Base-by-base conservation (phyloP, 192 early-diverging fungal species). In the Backusella westeae region DNA sequence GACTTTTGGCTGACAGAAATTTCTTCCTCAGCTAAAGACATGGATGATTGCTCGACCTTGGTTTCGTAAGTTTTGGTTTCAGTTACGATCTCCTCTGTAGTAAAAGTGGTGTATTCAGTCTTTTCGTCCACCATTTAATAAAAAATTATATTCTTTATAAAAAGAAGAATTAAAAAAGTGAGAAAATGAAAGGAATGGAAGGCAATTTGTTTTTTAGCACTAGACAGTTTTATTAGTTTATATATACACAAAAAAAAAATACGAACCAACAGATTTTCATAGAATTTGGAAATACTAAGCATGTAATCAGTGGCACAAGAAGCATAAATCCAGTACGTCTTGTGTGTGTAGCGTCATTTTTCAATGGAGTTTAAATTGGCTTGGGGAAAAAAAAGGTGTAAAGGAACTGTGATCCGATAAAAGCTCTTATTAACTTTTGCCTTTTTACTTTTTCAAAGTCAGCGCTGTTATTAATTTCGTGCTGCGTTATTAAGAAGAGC, bases 81-180 rank as follows among this genome's bases (percentile, higher is more conserved):
- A 10, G 69, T 42, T 12, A 70, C 41, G n/a, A 41, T 36, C 34
- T 72, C 71, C n/a, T 72, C 56, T 72, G 39, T 72, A 9, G 52
- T 41, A 42, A 23, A 63, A 35, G 36, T 56, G 26, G 32, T 59
- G 34, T 72, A 72, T 49, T 72, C 71, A 6, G 68, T 69, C n/a
- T 72, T 53, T 53, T 49, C 71, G 19, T 35, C 56, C 6, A 23
- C 49, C 44, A 72, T 72, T 72, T 71, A 38, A 39, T 44, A 49
- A 49, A n/a, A n/a, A 49, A 49, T 6, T 49, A 49, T 49, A 49
- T 49, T 49, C 17, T n/a, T 49, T n/a, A 9, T 41, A 6, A 15
- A 46, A n/a, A 26, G 12, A 32, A 39, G 65, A 56, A 38, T 39
- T 12, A 59, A 52, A 53, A 42, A 72, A 42, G 14, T 32, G 41